A percentile compares a stretch with the other conserved stretches of the same genome.
These are phyloP conservation scores for Salinomyces thailandicus DNA, from an alignment of 2,329 filamentous ascomycete species.

Conservation along the genomic window DNA sequence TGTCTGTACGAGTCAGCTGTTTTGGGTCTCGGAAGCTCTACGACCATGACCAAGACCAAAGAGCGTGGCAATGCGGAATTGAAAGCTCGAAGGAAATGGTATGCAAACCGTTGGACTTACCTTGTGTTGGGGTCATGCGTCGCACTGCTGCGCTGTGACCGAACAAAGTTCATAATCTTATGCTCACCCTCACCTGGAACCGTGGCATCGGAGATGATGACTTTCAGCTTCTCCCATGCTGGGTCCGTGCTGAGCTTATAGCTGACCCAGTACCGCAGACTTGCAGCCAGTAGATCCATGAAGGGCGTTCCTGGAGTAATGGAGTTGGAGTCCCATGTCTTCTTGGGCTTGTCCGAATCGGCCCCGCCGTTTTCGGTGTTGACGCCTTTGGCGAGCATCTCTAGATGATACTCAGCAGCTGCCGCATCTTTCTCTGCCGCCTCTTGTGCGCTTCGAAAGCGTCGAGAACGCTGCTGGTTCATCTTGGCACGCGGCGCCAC, in stretches of 20 bases:
- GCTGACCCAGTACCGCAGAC: constrained; percentile 89
- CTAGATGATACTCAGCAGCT: constrained; percentile 75
- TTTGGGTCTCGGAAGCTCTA: no score
- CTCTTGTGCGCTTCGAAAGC: constrained; percentile 89
- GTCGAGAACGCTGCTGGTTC: constrained; percentile 95
- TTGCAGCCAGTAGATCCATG: constrained; percentile 88
- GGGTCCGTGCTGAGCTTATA: constrained; percentile 98
- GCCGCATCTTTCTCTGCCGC: constrained; percentile 89
- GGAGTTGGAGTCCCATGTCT: constrained; percentile 80
- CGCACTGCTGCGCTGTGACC: constrained; percentile 80
- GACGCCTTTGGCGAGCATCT: constrained; percentile 59
- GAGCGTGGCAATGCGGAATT: constrained; percentile 4
- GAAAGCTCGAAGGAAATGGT: constrained; percentile 7
- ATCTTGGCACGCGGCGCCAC: constrained; percentile 97
- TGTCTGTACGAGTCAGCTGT: no score
- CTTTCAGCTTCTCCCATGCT: constrained; percentile 88
- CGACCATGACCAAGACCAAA: no score
- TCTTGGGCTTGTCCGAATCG: constrained; percentile 54
- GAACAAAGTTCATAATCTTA: constrained; percentile 98
- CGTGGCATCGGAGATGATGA: constrained; percentile 97
- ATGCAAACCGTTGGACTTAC: constrained; percentile 8
- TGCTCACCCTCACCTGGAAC: constrained; percentile 97
- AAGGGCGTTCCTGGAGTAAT: constrained; percentile 97
- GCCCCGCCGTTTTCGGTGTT: constrained; percentile 18
- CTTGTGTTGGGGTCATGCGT: constrained; percentile 87